phyloP scores from a whole-genome alignment of 176 grass and related monocot species.

The Juncus inflexus region DNA sequence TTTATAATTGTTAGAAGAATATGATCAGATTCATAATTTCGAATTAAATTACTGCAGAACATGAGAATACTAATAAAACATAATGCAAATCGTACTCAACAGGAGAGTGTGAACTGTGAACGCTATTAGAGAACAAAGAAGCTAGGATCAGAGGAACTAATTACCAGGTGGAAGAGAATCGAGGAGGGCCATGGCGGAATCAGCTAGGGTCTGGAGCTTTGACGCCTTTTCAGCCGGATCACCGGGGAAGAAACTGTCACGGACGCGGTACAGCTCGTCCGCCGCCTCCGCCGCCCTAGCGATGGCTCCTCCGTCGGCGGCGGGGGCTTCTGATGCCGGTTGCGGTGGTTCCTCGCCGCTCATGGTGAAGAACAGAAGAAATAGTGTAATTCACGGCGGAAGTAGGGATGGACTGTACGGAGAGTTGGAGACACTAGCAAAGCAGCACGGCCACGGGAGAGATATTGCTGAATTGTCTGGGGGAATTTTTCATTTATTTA shows the following conservation, averaged over 20 bases:
- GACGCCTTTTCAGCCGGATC: conserved; percentile 57
- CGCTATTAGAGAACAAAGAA: neutral
- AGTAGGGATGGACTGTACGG: neutral
- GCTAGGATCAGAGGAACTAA: neutral
- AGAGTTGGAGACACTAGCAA: neutral
- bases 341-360: neutral
- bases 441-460: neutral
- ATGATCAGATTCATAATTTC: no score
- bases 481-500: neutral
- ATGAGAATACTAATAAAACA: neutral
- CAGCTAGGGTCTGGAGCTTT: conserved; percentile 45
- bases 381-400: neutral
- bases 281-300: conserved; percentile 31
- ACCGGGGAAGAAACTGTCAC: conserved; percentile 68
- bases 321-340: neutral
- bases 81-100: neutral
- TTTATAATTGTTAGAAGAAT: no score
- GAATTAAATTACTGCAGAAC: neutral
- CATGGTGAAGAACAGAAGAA: conserved; percentile 8
- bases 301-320: conserved; percentile 10
- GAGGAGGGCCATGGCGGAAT: conserved; percentile 45
- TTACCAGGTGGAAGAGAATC: conserved; percentile 52
- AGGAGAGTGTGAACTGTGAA: neutral
- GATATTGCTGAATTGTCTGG: neutral
- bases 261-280: conserved; percentile 69